Base-by-base conservation (phyloP, 768 basidiomycete genomes). In the Phaeotremella skinneri region DNA sequence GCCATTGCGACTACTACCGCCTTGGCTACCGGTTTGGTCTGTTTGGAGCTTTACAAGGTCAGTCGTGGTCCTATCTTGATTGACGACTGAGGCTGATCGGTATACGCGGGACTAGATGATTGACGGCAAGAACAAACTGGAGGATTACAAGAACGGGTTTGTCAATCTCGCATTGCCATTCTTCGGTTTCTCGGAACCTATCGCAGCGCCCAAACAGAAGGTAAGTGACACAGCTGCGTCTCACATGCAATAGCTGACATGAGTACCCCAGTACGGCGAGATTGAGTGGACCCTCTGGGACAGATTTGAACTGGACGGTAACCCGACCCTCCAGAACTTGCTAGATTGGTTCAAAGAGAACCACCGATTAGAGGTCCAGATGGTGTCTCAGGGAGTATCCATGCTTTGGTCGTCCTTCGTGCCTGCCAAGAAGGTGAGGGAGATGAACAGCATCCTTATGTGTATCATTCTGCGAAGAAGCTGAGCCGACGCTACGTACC, bases 221-320 rank as follows among this genome's bases (percentile, higher is more conserved):
- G 81, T 81, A 20, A 52, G 75, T 43, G 37, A 3, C 21, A 17
- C 39, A 14, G 1, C 2, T 47, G 16, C 16, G 16, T 29, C 17
- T 21, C 25, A 3, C n/a, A 14, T 11, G 3, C 27, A 1, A 26
- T 2, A 5, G 11, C 14, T 26, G 14, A 52, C 49, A 25, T 30
- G 45, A 21, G 27, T 4, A 25, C 37, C 27, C 9, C 61, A 82
- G 83, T 97, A 91, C 75, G 85, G 87, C 55, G 77, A 81, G 43
- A 88, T 84, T 0, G 91, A 94, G 64, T 99, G 94, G 94, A 97
- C 96, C 3, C 82, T 99, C 39, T 98, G 94, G 94, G 92, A 98
- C 79, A 86, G 94, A 53, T 90, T 98, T 80, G 88, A 91, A 78
- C 90, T 99, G 78, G 82, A 84, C 72, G 85, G 87, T 68, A 86